Conservation (phyloP, 306 rosid species). For the Corylus heterophylla region DNA sequence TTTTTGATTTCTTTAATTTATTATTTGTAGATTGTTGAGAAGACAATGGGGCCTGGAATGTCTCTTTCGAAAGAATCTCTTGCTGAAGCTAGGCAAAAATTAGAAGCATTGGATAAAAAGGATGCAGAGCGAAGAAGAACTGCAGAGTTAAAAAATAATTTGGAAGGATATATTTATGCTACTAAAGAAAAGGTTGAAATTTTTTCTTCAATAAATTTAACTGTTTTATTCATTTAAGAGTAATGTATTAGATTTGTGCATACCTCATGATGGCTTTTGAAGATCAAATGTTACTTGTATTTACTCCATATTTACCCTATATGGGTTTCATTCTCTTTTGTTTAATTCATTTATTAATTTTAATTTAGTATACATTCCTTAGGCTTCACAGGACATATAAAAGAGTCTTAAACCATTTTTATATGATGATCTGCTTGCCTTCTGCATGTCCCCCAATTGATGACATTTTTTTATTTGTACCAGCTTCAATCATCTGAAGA, state of each 20-base stretch:
- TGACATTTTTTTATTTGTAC: conserved; percentile 17
- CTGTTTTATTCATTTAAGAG: background rate
- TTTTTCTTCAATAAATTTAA: background rate
- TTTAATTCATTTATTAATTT: background rate
- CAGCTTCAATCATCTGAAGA: conserved; percentile 87
- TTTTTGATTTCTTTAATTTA: conserved; percentile 9
- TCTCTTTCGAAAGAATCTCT: conserved; percentile 70
- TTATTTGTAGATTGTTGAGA: conserved; percentile 67
- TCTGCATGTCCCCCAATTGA: background rate
- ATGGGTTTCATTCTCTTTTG: background rate
- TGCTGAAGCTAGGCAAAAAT: conserved; percentile 67
- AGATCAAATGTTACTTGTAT: background rate
- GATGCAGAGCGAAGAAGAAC: conserved; percentile 95
- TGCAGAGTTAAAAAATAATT: conserved; percentile 83
- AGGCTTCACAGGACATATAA: background rate
- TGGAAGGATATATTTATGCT: conserved; percentile 87
- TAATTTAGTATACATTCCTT: background rate
- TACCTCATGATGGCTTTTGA: background rate
- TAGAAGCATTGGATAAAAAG: conserved; percentile 78
- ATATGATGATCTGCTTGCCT: background rate
- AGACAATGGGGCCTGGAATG: conserved; percentile 57
- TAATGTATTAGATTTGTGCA: background rate
- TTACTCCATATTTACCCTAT: background rate
- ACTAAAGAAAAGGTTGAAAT: conserved; percentile 91
- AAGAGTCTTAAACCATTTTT: background rate